phyloP scores from a whole-genome alignment of 2,329 filamentous ascomycete species.

The Dothistroma septosporum region DNA sequence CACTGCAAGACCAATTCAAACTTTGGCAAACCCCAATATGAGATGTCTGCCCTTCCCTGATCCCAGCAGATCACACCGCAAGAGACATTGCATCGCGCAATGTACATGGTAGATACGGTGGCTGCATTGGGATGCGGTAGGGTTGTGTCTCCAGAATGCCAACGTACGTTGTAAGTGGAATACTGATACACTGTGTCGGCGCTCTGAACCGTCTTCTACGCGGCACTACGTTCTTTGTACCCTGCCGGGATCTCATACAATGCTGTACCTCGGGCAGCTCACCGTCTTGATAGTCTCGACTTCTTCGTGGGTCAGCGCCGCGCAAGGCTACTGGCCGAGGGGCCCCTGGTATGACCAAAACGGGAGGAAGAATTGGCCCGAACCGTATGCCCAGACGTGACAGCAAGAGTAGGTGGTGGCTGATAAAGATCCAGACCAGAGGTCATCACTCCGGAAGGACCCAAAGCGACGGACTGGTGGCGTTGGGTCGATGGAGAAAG shows the following conservation, averaged over 20 bases:
- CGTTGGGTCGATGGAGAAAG: background rate
- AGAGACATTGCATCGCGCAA: no score
- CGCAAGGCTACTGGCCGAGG: background rate
- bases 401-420: background rate
- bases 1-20: no score
- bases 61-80: no score
- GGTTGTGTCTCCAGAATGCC: no score
- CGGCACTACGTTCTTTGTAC: no score
- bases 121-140: no score
- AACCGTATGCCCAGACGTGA: background rate
- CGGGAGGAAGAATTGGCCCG: background rate
- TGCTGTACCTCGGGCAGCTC: background rate
- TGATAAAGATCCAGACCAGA: background rate
- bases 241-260: background rate
- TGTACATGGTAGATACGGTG: no score
- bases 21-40: no score
- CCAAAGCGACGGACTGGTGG: background rate
- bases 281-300: background rate
- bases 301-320: background rate
- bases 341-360: background rate
- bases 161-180: no score
- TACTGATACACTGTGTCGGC: no score
- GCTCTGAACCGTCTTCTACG: no score
- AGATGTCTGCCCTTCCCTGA: no score
- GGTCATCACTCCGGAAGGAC: background rate